A percentile compares a stretch with the other conserved stretches of the same genome.
These are phyloP conservation scores for Torulaspora pretoriensis DNA, from an alignment of 1,139 yeast genomes.

Conservation along the genomic window DNA sequence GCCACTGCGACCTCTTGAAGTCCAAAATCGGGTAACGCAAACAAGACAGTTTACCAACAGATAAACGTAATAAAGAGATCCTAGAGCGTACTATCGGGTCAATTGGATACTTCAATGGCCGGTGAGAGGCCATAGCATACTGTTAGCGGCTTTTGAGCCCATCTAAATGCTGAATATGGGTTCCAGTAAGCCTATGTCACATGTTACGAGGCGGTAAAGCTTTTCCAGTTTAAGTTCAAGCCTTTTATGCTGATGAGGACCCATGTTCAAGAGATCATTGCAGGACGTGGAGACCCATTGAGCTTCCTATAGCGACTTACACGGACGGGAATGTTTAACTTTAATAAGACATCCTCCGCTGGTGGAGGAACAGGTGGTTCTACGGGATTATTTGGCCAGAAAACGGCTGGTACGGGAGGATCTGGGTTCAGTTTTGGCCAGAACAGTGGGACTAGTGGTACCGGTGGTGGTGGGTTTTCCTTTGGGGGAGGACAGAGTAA, in stretches of 20 bases:
- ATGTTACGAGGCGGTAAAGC: neutral
- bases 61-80: neutral
- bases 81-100: no score
- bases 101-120: no score
- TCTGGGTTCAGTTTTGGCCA: conserved; percentile 12
- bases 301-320: neutral
- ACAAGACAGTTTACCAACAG: neutral
- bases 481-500: conserved; percentile 12
- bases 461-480: conserved; percentile 14
- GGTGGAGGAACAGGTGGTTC: conserved; percentile 25
- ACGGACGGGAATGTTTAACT: conserved; percentile 16
- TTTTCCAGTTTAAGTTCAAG: neutral
- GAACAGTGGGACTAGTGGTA: conserved; percentile 9
- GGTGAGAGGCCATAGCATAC: no score
- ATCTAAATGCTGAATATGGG: neutral
- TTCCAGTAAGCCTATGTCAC: neutral
- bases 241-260: neutral
- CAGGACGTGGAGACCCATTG: neutral
- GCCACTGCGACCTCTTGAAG: conserved; percentile 1
- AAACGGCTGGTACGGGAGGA: conserved; percentile 12
- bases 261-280: neutral
- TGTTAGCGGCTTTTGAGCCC: neutral
- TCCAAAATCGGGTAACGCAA: neutral
- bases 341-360: conserved; percentile 31
- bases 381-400: conserved; percentile 35